A percentile compares a stretch with the other conserved stretches of the same genome.
These are phyloP conservation scores for Metschnikowia borealis DNA, from an alignment of 805 yeast genomes.

Conservation along the genomic window DNA sequence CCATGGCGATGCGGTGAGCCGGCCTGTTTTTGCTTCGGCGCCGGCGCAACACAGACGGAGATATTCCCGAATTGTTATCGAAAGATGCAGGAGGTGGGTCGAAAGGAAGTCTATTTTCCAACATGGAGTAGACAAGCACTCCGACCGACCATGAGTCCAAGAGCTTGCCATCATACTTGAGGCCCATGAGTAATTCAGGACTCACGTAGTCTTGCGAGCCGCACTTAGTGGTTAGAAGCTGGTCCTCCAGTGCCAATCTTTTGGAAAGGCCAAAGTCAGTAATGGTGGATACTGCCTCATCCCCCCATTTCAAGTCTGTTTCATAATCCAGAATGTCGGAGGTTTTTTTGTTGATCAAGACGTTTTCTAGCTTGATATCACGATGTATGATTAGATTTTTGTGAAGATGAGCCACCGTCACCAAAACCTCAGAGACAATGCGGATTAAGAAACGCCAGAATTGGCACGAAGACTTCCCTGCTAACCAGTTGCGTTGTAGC, in stretches of 20 bases:
- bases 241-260: conserved; percentile 53
- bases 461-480: neutral
- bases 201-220: conserved; percentile 97
- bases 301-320: conserved; percentile 10
- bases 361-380: conserved; percentile 86
- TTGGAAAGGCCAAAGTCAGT: conserved; percentile 91
- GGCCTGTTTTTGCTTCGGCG: conserved; percentile 47
- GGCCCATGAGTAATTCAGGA: conserved; percentile 88
- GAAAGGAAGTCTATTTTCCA: conserved; percentile 88
- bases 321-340: neutral
- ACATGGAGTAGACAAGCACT: conserved; percentile 75
- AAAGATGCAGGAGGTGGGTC: conserved; percentile 65
- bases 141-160: conserved; percentile 96
- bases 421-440: conserved; percentile 64
- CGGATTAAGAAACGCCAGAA: conserved; percentile 54
- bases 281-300: conserved; percentile 47
- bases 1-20: conserved; percentile 86
- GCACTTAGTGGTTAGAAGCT: conserved; percentile 78
- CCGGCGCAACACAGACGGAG: conserved; percentile 42
- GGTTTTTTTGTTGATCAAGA: conserved; percentile 42
- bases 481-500: conserved; percentile 28
- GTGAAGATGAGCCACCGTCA: conserved; percentile 72
- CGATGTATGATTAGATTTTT: conserved; percentile 70
- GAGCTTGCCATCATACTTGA: conserved; percentile 85
- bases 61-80: conserved; percentile 31